phyloP scores from a whole-genome alignment of 352 stramenopile species.

The Phytophthora sansomeana region DNA sequence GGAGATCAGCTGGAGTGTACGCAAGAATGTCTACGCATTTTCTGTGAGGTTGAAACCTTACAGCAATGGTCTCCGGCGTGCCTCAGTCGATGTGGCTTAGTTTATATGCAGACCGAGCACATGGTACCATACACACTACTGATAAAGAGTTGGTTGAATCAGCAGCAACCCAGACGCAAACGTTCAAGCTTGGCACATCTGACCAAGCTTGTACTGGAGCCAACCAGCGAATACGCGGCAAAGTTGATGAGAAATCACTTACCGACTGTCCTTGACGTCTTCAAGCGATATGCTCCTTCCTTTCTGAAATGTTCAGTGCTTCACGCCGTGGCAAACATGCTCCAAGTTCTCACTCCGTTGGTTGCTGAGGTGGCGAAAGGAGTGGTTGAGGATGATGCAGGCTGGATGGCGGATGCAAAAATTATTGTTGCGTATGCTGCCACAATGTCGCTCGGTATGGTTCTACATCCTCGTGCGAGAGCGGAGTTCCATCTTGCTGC shows the following conservation, averaged over 20 bases:
- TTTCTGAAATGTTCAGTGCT: conserved; percentile 54
- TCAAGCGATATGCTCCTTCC: conserved; percentile 47
- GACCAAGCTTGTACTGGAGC: conserved; percentile 12
- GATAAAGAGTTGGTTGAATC: conserved; percentile 69
- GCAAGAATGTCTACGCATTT: conserved; percentile 49
- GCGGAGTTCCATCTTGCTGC: conserved; percentile 39
- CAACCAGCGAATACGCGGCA: conserved; percentile 37
- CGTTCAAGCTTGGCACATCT: conserved; percentile 22
- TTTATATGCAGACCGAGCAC: conserved; percentile 62
- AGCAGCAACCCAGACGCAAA: conserved; percentile 28
- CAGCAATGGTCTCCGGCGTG: conserved; percentile 59
- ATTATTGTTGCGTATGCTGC: conserved; percentile 51
- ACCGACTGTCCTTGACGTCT: conserved; percentile 58
- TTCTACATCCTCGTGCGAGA: conserved; percentile 35
- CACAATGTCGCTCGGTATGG: conserved; percentile 43
- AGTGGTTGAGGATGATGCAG: conserved; percentile 29
- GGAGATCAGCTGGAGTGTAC: conserved; percentile 61
- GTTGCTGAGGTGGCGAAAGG: conserved; percentile 46
- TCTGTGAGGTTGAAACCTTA: conserved; percentile 64
- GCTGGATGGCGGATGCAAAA: conserved; percentile 34
- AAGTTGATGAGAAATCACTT: conserved; percentile 62
- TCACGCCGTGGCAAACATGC: conserved; percentile 56
- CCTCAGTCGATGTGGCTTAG: conserved; percentile 60
- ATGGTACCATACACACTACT: conserved; percentile 68
- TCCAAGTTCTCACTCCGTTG: conserved; percentile 50